Base-by-base conservation (phyloP, 129 eudicot genomes). In the Cynara cardunculus region DNA sequence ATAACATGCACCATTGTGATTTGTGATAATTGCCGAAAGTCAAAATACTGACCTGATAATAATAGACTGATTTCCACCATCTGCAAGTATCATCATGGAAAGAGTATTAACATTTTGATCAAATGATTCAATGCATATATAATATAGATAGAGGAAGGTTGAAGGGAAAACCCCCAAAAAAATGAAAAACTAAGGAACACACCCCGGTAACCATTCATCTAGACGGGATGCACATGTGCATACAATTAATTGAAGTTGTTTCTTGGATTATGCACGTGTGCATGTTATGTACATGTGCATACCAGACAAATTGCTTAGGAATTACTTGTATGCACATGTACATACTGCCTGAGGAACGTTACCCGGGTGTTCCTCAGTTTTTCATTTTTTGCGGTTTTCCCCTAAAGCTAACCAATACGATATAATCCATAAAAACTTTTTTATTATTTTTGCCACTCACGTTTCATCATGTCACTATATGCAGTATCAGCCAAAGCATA, bases 401-500 rank as follows among this genome's bases (percentile, higher is more conserved):
- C 59, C 19, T 46, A 5, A 14, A 46, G n/a, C n/a, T n/a, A n/a
- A 3, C 59, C 2, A 0, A 53, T n/a, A 56, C n/a, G 65, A 56
- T n/a, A 56, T 56, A 56, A 18, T 56, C 5, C 22, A n/a, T 2
- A 7, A 2, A 18, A 80, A 74, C 12, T 77, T 35, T 8, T 66
- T 64, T 18, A 71, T 18, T 66, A 22, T 24, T 74, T 56, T 49
- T 84, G 37, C 68, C 53, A 69, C 86, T 46, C 74, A 90, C 97
- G 90, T 83, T 84, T 85, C 88, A 90, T 85, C 97, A 95, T 90
- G 82, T 89, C 93, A 81, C 28, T 78, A 53, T 90, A 95, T 28
- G 97, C 99, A 72, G 82, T 77, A 80, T 95, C 97, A 82, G 94
- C 93, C 67, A 85, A 80, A 65, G 96, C 90, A 84, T 86, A 95